These are phyloP conservation scores for Fistulifera solaris DNA, from an alignment of 108 stramenopile genomes.

Conservation along the genomic window DNA sequence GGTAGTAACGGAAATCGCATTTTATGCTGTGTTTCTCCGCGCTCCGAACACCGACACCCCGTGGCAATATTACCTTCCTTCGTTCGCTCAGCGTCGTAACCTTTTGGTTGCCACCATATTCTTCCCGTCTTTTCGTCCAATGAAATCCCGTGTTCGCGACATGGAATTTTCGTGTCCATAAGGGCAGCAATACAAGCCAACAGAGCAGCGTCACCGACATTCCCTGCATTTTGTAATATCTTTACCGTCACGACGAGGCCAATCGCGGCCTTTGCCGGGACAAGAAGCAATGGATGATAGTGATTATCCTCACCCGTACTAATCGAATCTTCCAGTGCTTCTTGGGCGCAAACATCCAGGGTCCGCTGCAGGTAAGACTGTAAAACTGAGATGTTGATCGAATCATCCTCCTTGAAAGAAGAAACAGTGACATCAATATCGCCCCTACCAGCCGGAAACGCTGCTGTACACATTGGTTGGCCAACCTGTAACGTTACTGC, in stretches of 20 bases:
- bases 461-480: constrained; percentile 31
- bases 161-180: constrained; percentile 52
- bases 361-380: constrained; percentile 32
- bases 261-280: constrained; percentile 44
- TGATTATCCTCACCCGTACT: neutral
- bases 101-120: neutral
- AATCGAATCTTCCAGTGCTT: neutral
- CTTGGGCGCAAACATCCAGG: constrained; percentile 7
- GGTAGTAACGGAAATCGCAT: constrained; percentile 1
- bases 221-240: constrained; percentile 56
- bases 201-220: constrained; percentile 45
- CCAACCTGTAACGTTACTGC: constrained; percentile 60
- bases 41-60: no score
- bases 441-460: constrained; percentile 5
- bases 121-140: neutral
- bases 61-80: neutral
- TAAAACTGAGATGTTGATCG: constrained; percentile 1
- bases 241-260: constrained; percentile 40
- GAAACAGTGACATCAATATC: constrained; percentile 11
- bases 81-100: neutral
- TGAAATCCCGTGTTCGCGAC: constrained; percentile 17
- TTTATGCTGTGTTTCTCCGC: neutral
- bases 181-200: constrained; percentile 62
- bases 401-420: neutral
- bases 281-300: constrained; percentile 4